phyloP scores from a whole-genome alignment of 176 grass and related monocot species.

The Coix lacrymajobi region DNA sequence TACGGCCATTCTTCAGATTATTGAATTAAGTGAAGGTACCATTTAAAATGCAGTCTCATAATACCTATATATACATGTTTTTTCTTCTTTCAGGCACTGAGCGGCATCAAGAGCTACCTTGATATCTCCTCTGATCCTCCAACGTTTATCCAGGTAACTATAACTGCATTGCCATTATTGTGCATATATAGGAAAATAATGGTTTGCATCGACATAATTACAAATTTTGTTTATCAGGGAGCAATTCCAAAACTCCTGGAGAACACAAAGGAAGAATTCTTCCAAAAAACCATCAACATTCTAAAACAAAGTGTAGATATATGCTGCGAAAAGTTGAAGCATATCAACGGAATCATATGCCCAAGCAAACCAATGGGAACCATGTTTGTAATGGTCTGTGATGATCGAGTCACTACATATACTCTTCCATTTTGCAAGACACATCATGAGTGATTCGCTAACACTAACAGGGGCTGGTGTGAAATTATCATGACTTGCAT shows the following conservation, averaged over 20 bases:
- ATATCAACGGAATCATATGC: conserved; percentile 37
- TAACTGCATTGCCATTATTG: neutral
- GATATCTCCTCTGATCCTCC: conserved; percentile 50
- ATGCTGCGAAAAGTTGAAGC: conserved; percentile 59
- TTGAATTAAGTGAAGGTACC: no score
- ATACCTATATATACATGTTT: no score
- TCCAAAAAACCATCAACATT: conserved; percentile 25
- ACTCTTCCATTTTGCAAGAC: neutral
- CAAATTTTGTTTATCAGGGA: conserved; percentile 16
- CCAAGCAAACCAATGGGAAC: conserved; percentile 61
- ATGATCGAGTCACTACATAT: neutral
- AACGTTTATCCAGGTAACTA: conserved; percentile 63
- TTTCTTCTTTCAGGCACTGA: conserved; percentile 28
- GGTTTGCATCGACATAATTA: neutral
- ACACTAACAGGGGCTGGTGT: neutral
- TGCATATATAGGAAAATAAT: no score
- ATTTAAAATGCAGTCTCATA: no score
- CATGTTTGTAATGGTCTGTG: conserved; percentile 68
- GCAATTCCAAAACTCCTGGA: conserved; percentile 48
- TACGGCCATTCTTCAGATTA: no score
- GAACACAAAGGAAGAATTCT: conserved; percentile 56
- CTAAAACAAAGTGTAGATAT: conserved; percentile 34
- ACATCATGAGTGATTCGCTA: neutral
- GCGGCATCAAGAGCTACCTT: conserved; percentile 58
- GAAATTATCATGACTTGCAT: neutral